Evolutionary conservation across 2,329 filamentous ascomycete species (phyloP).

Genomic region (Botryosphaeria agaves): DNA sequence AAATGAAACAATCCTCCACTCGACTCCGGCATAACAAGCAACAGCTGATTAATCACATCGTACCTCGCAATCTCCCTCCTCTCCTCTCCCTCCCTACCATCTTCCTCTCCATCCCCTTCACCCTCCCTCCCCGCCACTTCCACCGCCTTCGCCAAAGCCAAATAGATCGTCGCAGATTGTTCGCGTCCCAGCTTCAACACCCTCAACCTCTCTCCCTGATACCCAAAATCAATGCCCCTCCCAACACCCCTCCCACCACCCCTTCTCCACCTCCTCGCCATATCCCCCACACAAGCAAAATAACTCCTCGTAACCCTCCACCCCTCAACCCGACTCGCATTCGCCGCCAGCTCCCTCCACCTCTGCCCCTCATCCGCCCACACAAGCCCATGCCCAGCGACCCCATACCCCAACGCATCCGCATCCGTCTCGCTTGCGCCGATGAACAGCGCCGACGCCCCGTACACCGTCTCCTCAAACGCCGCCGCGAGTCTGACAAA

Average conservation of each 20-base stretch:
- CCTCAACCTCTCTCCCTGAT: conserved; percentile 81
- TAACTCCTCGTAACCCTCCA: conserved; percentile 95
- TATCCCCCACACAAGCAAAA: conserved; percentile 63
- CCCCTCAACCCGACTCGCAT: conserved; percentile 83
- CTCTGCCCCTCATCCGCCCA: conserved; percentile 75
- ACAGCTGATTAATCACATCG: conserved; percentile 54
- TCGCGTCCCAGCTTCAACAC: conserved; percentile 60
- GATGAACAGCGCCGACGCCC: conserved; percentile 56
- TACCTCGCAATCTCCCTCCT: conserved; percentile 24
- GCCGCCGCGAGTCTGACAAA: conserved; percentile 85
- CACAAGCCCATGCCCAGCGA: conserved; percentile 81
- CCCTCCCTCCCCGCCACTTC: conserved; percentile 12
- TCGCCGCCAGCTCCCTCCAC: conserved; percentile 74
- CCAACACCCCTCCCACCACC: conserved; percentile 38
- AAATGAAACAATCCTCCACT: conserved; percentile 85
- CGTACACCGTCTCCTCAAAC: conserved; percentile 92
- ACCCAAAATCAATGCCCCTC: conserved; percentile 71
- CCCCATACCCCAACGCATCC: conserved; percentile 26
- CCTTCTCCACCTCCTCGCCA: conserved; percentile 18
- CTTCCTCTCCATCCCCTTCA: neutral
- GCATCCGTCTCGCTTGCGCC: conserved; percentile 6
- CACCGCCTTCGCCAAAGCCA: conserved; percentile 59
- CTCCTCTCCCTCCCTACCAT: neutral
- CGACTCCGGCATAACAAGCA: conserved; percentile 44
- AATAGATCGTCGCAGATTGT: conserved; percentile 70